Base-by-base conservation (phyloP, 768 basidiomycete species). In the Trametes cinnabarina region DNA sequence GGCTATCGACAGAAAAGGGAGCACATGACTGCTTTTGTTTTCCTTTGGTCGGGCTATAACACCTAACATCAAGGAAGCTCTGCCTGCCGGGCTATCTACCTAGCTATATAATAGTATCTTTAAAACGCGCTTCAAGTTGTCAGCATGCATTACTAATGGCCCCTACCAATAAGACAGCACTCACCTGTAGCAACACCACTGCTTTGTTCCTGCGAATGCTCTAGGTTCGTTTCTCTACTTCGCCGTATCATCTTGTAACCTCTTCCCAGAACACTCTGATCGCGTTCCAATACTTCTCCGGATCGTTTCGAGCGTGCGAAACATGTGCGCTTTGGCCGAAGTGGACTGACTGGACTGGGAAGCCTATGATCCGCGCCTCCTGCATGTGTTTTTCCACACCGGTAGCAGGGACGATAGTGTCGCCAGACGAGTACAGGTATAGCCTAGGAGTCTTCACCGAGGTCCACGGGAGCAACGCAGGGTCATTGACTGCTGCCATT, bases 271-370 rank as follows among this genome's bases (percentile, higher is more conserved):
- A 35, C 15, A 44, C 41, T 42, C 35, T 41, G 12, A 69, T 54
- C 2, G 61, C 61, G 4, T 47, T 41, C 67, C 68, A 69, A 41
- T 69, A 69, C 47, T 61, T 52, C 37, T 65, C 62, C 15, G 69
- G 67, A 23, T 68, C 60, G 12, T 32, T 35, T 25, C 67, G 43
- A n/a, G 61, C 61, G 46, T 76, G 75, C 23, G 70, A 60, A 2
- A 76, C 75, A 50, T 76, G 75, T 8, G 60, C 62, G 32, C 69
- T 76, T 20, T 69, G 63, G n/a, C 71, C 71, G 42, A 72, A 76
- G 22, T 67, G 26, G 35, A 73, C 71, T 15, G 63, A 65, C 12
- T 37, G 61, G 6, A 71, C 70, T 20, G 67, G 47, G n/a, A 70
- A 49, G 1, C 73, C 73, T 1, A 19, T 37, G 26, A 40, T 22